Conservation (phyloP, 352 stramenopile species). For the Globisporangium middletonii region DNA sequence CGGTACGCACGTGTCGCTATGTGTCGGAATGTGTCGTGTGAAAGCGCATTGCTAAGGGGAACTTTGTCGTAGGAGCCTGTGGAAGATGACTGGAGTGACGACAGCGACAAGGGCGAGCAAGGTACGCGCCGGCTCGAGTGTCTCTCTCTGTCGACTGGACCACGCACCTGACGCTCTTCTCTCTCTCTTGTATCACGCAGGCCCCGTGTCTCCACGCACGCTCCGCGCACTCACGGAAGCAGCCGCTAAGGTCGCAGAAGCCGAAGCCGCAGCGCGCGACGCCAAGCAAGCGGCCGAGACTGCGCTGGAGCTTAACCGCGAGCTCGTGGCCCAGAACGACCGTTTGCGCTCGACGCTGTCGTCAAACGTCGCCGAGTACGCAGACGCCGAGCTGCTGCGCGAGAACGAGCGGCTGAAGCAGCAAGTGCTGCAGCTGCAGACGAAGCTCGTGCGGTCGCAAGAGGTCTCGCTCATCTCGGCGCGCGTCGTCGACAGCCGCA, state of each 20-base stretch:
- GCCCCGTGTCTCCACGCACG: conserved; percentile 52
- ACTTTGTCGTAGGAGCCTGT: too few species aligned
- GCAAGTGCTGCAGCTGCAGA: conserved; percentile 64
- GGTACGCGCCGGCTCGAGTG: not conserved
- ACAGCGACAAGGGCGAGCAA: too few species aligned
- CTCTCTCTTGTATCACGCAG: conserved; percentile 15
- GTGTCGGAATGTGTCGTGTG: not conserved
- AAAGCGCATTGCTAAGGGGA: too few species aligned
- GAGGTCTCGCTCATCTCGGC: conserved; percentile 60
- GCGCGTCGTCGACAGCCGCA: conserved; percentile 65
- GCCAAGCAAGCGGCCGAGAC: conserved; percentile 58
- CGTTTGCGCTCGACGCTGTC: conserved; percentile 53
- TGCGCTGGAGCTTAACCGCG: conserved; percentile 53
- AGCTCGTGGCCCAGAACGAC: conserved; percentile 59
- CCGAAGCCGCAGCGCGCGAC: conserved; percentile 61
- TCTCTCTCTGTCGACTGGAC: not conserved
- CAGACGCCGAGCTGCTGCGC: conserved; percentile 52
- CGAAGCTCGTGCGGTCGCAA: conserved; percentile 57
- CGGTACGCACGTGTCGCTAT: conserved; percentile 30
- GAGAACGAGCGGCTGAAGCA: conserved; percentile 71
- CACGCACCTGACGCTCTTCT: not conserved
- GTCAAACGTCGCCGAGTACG: conserved; percentile 65
- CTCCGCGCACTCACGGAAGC: conserved; percentile 63
- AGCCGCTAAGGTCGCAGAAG: conserved; percentile 67
- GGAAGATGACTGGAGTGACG: too few species aligned